Base-by-base conservation (phyloP, 768 basidiomycete genomes). In the Mycena galericulata region DNA sequence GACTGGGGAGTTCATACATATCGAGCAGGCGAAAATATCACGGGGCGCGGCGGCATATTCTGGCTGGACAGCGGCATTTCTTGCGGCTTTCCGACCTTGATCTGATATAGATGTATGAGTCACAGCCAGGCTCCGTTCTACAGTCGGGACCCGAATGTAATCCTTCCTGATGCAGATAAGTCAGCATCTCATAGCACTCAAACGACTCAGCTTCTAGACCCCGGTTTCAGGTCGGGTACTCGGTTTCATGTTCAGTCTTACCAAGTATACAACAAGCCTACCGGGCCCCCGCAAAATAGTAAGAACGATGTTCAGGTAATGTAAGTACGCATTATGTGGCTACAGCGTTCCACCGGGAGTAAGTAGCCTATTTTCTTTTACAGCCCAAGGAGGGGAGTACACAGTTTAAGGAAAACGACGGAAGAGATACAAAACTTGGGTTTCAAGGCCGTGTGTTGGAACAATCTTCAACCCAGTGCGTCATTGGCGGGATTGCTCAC, bases 1-100 rank as follows among this genome's bases (percentile, higher is more conserved):
- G 22, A 77, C 74, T 0, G 85, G 85, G 1, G 69, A 78, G 47
- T 86, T 85, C 69, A 68, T 86, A 15, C 84, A 85, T 71, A 75
- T 81, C 27, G 85, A 86, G 66, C 85, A 86, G 68, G 76, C 79
- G 9, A 50, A n/a, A 62, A 55, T 20, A 58, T 46, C 41, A 41
- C 27, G 9, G 29, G 46, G n/a, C 5, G 12, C 56, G 27, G 46
- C 50, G 27, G 61, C 75, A 14, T 82, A 82, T 68, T 75, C 50
- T 3, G 75, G 68, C 2, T 86, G 84, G 84, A 72, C 76, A 11
- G 58, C 66, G 20, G 82, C 80, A 0, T 46, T 86, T 20, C 70
- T 68, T 26, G 69, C 75, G 15, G 78, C 81, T 5, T 84, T 85
- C 45, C 29, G 65, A 8, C 59, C 53, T 55, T 18, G 27, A 2